Percentiles rank a stretch among this genome's conserved stretches.
phyloP scores from a whole-genome alignment of 2,329 filamentous ascomycete species.

The Fusarium tanahbumbuense region DNA sequence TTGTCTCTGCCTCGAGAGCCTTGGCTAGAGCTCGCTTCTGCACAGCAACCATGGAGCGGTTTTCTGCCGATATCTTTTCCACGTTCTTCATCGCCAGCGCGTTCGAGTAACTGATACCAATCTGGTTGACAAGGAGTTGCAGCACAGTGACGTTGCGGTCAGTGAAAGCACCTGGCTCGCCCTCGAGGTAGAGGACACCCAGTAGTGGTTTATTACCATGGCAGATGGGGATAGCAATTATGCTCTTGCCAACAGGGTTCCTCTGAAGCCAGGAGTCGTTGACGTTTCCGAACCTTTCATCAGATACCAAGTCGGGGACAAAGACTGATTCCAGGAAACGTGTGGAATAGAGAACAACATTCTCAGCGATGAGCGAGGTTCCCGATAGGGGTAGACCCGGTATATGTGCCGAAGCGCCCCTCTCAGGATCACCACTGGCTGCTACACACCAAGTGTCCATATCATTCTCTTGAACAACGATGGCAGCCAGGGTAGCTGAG shows the following conservation, averaged over 20 bases:
- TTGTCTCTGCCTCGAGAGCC: constrained; percentile 77
- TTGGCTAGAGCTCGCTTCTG: constrained; percentile 80
- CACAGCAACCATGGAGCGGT: constrained; percentile 80
- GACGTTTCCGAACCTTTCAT: constrained; percentile 83
- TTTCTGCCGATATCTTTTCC: constrained; percentile 81
- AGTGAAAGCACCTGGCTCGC: constrained; percentile 79
- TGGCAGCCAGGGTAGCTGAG: constrained; percentile 76
- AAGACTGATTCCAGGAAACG: constrained; percentile 82
- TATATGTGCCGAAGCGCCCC: constrained; percentile 73
- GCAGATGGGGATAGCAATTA: constrained; percentile 83
- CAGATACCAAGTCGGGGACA: constrained; percentile 76
- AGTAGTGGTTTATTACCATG: constrained; percentile 77
- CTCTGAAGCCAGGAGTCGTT: constrained; percentile 74
- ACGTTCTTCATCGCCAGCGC: constrained; percentile 75
- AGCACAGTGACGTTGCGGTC: constrained; percentile 76
- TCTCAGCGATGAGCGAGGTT: constrained; percentile 77
- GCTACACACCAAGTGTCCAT: constrained; percentile 76
- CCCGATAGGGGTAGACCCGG: constrained; percentile 72
- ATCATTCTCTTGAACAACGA: constrained; percentile 77
- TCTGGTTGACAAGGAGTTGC: constrained; percentile 81
- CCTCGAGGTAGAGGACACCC: constrained; percentile 80
- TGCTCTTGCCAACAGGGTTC: constrained; percentile 76
- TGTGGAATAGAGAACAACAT: constrained; percentile 80
- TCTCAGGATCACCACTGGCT: constrained; percentile 78
- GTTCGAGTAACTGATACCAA: constrained; percentile 78